Conservation (phyloP, 768 basidiomycete species). For the Tylopilus plumbeoviolaceoides region DNA sequence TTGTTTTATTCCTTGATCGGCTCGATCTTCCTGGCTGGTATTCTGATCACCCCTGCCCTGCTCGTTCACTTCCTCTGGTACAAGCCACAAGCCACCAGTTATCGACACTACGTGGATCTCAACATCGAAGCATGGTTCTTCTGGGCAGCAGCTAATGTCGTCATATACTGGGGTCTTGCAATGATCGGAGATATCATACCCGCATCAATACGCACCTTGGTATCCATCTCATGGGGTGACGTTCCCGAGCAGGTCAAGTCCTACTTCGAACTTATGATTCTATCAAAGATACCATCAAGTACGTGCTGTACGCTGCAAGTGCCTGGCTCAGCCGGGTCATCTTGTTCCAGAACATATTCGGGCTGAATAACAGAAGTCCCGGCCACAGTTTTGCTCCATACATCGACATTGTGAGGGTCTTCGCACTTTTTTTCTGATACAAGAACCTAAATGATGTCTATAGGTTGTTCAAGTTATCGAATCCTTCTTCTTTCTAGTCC, state of each 20-base stretch:
- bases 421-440: neutral
- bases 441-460: neutral
- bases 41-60: constrained; percentile 60
- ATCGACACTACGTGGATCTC: constrained; percentile 56
- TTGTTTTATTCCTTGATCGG: constrained; percentile 74
- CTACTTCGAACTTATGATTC: constrained; percentile 66
- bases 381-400: constrained; percentile 53
- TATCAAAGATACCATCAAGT: constrained; percentile 66
- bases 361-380: constrained; percentile 41
- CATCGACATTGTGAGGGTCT: constrained; percentile 47
- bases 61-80: constrained; percentile 71
- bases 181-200: constrained; percentile 69
- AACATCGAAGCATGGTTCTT: constrained; percentile 77
- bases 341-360: constrained; percentile 64
- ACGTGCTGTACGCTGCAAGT: constrained; percentile 67
- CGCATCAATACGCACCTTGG: constrained; percentile 44
- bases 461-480: constrained; percentile 62
- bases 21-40: constrained; percentile 57
- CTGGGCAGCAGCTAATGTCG: constrained; percentile 75
- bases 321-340: constrained; percentile 74
- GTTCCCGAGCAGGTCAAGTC: constrained; percentile 66
- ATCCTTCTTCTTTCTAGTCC: constrained; percentile 71
- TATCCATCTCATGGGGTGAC: constrained; percentile 68
- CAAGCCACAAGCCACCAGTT: constrained; percentile 49
- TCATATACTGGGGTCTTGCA: constrained; percentile 77